Evolutionary conservation across 805 yeast genomes (phyloP).

Genomic region (Metschnikowia borealis): DNA sequence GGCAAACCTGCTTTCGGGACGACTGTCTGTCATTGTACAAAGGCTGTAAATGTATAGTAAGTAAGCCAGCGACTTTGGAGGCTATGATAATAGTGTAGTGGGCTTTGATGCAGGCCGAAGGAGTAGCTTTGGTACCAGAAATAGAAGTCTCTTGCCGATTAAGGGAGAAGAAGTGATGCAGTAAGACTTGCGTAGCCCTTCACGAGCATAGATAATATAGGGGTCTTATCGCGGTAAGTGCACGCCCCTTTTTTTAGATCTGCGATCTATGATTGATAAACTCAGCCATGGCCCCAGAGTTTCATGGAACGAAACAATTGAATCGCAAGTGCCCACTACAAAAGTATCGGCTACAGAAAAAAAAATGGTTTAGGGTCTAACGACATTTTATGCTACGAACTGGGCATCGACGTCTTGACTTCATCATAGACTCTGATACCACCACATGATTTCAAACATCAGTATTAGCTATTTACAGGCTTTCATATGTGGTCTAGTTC

Average conservation of each 20-base stretch:
- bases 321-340: too few relatives aligned
- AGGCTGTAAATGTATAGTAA: not conserved
- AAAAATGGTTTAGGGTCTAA: not conserved
- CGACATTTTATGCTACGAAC: not conserved
- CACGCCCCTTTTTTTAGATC: slow-evolving; percentile 5
- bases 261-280: not conserved
- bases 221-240: slow-evolving; percentile 7
- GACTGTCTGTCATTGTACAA: slow-evolving; percentile 3
- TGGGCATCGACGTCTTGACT: not conserved
- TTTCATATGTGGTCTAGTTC: slow-evolving; percentile 20
- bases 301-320: too few relatives aligned
- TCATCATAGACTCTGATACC: not conserved
- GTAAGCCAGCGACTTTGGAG: not conserved
- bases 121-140: not conserved
- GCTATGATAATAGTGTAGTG: not conserved
- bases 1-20: slow-evolving; percentile 24
- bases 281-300: not conserved
- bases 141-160: not conserved
- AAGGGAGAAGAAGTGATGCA: not conserved
- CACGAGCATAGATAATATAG: not conserved
- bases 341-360: not conserved
- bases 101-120: not conserved
- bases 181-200: not conserved
- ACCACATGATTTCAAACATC: not conserved
- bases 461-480: slow-evolving; percentile 7